phyloP scores from a whole-genome alignment of 2,329 filamentous ascomycete species.

The Penicillium janthinellum region DNA sequence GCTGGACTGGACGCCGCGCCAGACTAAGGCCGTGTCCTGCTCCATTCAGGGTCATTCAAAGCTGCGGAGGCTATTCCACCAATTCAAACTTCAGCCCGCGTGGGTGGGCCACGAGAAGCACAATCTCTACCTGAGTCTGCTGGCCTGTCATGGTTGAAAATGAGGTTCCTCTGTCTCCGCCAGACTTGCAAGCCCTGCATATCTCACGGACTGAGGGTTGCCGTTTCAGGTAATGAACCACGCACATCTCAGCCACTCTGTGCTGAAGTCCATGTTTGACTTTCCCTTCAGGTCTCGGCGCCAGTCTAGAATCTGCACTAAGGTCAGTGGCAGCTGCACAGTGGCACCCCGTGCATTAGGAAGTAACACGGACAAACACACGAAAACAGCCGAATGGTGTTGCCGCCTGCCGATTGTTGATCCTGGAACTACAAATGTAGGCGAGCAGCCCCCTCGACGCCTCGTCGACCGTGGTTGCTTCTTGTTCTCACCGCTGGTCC shows the following conservation, averaged over 20 bases:
- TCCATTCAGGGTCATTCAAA: slow-evolving; percentile 8
- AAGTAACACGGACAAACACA: slow-evolving; percentile 1
- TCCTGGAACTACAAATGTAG: slow-evolving; percentile 19
- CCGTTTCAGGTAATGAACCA: slow-evolving; percentile 14
- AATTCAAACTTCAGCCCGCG: slow-evolving; percentile 18
- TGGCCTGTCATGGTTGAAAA: slow-evolving; percentile 20
- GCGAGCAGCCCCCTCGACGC: neutral
- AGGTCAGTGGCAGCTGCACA: slow-evolving; percentile 12
- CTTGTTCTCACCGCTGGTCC: neutral
- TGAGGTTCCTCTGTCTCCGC: slow-evolving; percentile 2
- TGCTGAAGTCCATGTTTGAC: slow-evolving; percentile 11
- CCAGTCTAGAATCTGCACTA: slow-evolving; percentile 3
- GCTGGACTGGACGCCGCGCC: slow-evolving; percentile 15
- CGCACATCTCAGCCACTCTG: slow-evolving; percentile 13
- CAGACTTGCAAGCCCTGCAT: slow-evolving; percentile 18
- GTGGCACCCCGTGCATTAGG: neutral
- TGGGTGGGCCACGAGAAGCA: slow-evolving; percentile 12
- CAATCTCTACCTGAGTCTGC: slow-evolving; percentile 9
- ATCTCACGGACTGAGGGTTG: slow-evolving; percentile 6
- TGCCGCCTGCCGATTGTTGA: slow-evolving; percentile 6
- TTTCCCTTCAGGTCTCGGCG: slow-evolving; percentile 6
- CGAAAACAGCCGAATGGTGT: slow-evolving; percentile 1
- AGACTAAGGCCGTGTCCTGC: slow-evolving; percentile 4
- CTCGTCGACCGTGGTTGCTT: neutral
- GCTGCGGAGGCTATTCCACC: neutral